Percentiles rank a stretch among this genome's conserved stretches.
Conservation (phyloP, 192 early-diverging fungal species). For the Backusella psychrophila region DNA sequence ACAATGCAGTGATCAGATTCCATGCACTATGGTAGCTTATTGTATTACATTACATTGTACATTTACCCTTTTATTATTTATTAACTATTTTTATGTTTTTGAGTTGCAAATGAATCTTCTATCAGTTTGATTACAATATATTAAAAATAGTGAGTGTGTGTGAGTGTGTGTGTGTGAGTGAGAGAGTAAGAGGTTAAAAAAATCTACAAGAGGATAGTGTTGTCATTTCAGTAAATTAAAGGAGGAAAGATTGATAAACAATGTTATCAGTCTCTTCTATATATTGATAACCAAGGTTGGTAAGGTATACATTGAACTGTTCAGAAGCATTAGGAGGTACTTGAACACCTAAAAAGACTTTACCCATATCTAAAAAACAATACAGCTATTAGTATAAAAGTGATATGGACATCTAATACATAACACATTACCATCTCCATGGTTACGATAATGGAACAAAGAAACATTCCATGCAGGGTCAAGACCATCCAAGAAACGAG, state of each 20-base stretch:
- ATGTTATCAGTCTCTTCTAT: slow-evolving; percentile 93
- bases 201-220: background rate
- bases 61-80: background rate
- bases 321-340: slow-evolving; percentile 65
- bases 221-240: background rate
- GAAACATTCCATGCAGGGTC: slow-evolving; percentile 74
- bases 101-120: background rate
- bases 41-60: background rate
- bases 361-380: slow-evolving; percentile 74
- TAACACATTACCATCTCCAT: slow-evolving; percentile 67
- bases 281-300: slow-evolving; percentile 80
- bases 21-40: background rate
- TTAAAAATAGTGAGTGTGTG: background rate
- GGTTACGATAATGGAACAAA: slow-evolving; percentile 96
- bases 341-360: slow-evolving; percentile 92
- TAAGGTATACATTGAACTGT: slow-evolving; percentile 75
- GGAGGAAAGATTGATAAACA: slow-evolving; percentile 84
- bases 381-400: slow-evolving; percentile 64
- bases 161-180: background rate
- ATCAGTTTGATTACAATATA: slow-evolving; percentile 3
- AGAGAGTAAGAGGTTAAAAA: background rate
- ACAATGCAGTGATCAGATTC: no score
- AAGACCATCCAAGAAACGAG: slow-evolving; percentile 79
- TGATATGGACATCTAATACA: slow-evolving; percentile 70
- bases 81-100: background rate